Percentiles rank a stretch among this genome's conserved stretches.
Conservation (phyloP, 805 yeast species). For the Kodamaea neixiangensis region DNA sequence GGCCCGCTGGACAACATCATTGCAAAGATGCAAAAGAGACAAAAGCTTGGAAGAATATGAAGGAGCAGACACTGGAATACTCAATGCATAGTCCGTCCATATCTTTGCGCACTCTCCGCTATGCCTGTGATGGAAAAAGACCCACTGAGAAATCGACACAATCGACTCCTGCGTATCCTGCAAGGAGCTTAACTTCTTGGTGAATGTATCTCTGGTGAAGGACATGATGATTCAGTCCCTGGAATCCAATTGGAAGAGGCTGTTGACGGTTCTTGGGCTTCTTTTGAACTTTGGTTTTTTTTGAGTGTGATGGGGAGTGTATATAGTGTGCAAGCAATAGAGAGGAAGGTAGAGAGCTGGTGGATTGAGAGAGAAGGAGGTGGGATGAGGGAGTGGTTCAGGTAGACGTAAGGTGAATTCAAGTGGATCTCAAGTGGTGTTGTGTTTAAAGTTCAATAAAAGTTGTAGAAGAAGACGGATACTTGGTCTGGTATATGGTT, state of each 20-base stretch:
- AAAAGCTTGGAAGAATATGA: conserved; percentile 41
- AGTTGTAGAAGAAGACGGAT: too few species aligned
- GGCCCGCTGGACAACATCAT: conserved; percentile 81
- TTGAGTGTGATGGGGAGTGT: not conserved
- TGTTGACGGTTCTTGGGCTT: not conserved
- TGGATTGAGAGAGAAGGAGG: too few species aligned
- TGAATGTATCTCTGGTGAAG: conserved; percentile 51
- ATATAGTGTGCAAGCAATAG: not conserved
- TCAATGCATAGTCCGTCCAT: conserved; percentile 48
- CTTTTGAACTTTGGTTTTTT: not conserved
- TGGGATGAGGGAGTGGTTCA: too few species aligned
- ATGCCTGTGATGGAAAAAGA: conserved; percentile 63
- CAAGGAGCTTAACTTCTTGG: conserved; percentile 46
- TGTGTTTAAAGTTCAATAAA: too few species aligned
- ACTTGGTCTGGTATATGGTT: too few species aligned
- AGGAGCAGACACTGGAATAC: conserved; percentile 11
- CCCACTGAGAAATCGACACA: conserved; percentile 75
- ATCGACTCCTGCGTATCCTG: conserved; percentile 72
- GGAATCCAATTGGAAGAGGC: not conserved
- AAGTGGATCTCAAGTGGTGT: too few species aligned
- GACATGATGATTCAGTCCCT: conserved; percentile 36
- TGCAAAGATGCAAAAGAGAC: conserved; percentile 67
- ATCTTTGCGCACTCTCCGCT: conserved; percentile 52
- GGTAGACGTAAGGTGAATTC: not conserved
- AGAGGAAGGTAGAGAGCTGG: not conserved